phyloP scores from a whole-genome alignment of 108 stramenopile species.

The Skeletonema potamos region DNA sequence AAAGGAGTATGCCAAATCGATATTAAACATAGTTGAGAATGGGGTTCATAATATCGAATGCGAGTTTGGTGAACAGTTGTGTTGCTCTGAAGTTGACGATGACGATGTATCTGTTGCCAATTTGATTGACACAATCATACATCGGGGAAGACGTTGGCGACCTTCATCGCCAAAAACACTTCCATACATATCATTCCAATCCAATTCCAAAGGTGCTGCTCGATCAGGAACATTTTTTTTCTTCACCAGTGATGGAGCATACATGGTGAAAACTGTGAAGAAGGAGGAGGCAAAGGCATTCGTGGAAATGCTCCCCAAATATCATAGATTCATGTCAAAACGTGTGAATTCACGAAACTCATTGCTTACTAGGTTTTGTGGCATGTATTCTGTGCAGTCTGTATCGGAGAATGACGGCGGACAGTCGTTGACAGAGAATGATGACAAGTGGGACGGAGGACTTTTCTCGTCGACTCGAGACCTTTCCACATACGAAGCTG shows the following conservation, averaged over 20 bases:
- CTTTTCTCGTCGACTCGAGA: slow-evolving; percentile 33
- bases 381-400: slow-evolving; percentile 78
- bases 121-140: neutral
- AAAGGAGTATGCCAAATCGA: slow-evolving; percentile 48
- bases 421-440: slow-evolving; percentile 50
- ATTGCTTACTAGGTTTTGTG: slow-evolving; percentile 80
- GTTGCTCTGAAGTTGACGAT: neutral
- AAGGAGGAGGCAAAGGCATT: slow-evolving; percentile 74
- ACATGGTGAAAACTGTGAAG: slow-evolving; percentile 90
- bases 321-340: slow-evolving; percentile 69
- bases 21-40: slow-evolving; percentile 36
- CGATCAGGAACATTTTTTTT: slow-evolving; percentile 79
- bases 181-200: slow-evolving; percentile 81
- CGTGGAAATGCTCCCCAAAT: slow-evolving; percentile 72
- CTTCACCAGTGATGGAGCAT: slow-evolving; percentile 85
- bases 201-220: slow-evolving; percentile 87
- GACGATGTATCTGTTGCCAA: neutral
- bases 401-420: slow-evolving; percentile 32
- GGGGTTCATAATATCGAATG: neutral
- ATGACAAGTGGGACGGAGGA: slow-evolving; percentile 71
- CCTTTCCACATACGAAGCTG: neutral
- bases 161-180: slow-evolving; percentile 6
- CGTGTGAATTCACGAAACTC: slow-evolving; percentile 58
- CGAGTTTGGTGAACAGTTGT: neutral
- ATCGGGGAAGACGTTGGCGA: neutral